phyloP scores from a whole-genome alignment of 2,329 filamentous ascomycete genomes.

The Nigrospora oryzae region DNA sequence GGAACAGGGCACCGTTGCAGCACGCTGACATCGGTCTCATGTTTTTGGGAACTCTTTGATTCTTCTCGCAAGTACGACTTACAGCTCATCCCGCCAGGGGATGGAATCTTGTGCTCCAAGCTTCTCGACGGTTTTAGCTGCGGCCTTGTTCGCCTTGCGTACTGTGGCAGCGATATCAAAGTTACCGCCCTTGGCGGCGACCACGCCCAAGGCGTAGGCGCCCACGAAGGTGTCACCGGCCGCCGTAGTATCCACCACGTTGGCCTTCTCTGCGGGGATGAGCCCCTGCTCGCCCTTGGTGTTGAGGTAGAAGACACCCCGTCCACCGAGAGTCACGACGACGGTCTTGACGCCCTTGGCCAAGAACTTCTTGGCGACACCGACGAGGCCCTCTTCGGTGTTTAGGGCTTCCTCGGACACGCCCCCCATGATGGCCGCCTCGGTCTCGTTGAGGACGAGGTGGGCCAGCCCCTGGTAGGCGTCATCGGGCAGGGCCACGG shows the following conservation, averaged over 20 bases:
- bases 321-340: conserved; percentile 74
- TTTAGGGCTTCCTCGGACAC: conserved; percentile 41
- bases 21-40: too few relatives aligned
- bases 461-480: conserved; percentile 64
- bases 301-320: conserved; percentile 64
- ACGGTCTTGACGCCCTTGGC: conserved; percentile 63
- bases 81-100: conserved; percentile 49
- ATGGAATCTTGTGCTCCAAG: conserved; percentile 59
- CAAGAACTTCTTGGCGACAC: conserved; percentile 54
- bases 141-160: conserved; percentile 50
- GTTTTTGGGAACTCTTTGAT: too few relatives aligned
- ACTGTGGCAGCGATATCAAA: conserved; percentile 54
- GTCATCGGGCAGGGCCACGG: conserved; percentile 51
- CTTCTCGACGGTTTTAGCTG: conserved; percentile 58
- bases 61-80: background rate
- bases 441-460: conserved; percentile 84
- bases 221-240: conserved; percentile 95
- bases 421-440: conserved; percentile 66
- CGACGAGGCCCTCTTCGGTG: conserved; percentile 30
- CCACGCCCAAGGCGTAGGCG: conserved; percentile 69
- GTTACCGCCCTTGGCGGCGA: conserved; percentile 27
- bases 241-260: conserved; percentile 85
- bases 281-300: conserved; percentile 33
- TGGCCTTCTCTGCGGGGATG: conserved; percentile 58
- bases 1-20: too few relatives aligned